Percentiles rank a stretch among this genome's conserved stretches.
phyloP scores from a whole-genome alignment of 139 green algal species.

The Micractinium sp. region DNA sequence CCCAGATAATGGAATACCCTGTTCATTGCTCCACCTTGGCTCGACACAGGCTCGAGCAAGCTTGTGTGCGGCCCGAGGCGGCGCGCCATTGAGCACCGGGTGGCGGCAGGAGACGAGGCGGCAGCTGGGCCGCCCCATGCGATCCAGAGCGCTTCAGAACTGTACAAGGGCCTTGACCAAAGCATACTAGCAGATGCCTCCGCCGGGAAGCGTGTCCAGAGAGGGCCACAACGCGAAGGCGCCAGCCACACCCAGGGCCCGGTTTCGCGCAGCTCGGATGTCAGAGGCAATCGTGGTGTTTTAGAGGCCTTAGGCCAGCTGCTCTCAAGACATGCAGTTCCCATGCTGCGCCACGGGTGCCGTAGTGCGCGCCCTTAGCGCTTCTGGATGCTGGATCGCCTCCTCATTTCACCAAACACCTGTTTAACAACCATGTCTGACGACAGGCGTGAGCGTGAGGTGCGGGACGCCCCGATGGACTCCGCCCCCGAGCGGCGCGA shows the following conservation, averaged over 20 bases:
- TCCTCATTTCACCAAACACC: not conserved
- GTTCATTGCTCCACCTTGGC: too few species aligned
- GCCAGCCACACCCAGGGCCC: not conserved
- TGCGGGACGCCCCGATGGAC: not conserved
- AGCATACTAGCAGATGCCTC: too few species aligned
- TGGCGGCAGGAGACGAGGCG: too few species aligned
- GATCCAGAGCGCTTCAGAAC: too few species aligned
- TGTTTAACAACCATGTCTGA: not conserved
- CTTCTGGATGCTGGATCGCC: not conserved
- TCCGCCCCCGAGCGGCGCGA: not conserved
- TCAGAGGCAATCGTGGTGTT: not conserved
- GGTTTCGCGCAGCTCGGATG: not conserved
- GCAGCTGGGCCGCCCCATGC: too few species aligned
- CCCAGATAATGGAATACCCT: too few species aligned
- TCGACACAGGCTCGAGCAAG: too few species aligned
- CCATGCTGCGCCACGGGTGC: not conserved
- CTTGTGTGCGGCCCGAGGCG: too few species aligned
- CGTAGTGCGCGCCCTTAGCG: not conserved
- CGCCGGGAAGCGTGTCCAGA: too few species aligned
- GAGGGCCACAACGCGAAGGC: not conserved
- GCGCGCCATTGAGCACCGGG: too few species aligned
- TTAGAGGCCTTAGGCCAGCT: not conserved
- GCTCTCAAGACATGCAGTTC: too few species aligned
- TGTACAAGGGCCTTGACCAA: too few species aligned
- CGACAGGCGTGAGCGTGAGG: slow-evolving; percentile 17